Conservation (phyloP, 2,329 filamentous ascomycete species). For the Pseudopyrenochaeta lycopersici region DNA sequence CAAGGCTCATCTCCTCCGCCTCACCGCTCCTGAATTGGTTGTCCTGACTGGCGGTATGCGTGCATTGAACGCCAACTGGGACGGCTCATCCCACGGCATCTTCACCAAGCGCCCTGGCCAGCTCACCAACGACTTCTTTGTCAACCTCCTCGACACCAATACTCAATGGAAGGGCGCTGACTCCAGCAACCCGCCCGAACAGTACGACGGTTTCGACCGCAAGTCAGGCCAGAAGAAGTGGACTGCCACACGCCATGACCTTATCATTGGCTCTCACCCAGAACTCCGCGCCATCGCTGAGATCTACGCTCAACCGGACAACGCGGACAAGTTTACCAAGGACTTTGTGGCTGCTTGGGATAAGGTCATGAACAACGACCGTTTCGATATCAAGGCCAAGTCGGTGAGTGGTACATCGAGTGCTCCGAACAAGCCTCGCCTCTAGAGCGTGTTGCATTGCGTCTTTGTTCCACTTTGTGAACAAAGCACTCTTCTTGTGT, state of each 20-base stretch:
- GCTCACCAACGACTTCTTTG: conserved; percentile 83
- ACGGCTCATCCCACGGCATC: conserved; percentile 72
- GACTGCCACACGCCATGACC: conserved; percentile 73
- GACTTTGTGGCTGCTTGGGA: conserved; percentile 77
- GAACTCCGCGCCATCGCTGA: conserved; percentile 77
- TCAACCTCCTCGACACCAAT: conserved; percentile 76
- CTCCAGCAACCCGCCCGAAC: conserved; percentile 55
- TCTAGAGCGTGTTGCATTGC: conserved; percentile 19
- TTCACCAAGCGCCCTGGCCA: conserved; percentile 73
- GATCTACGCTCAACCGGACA: conserved; percentile 71
- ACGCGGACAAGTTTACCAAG: conserved; percentile 70
- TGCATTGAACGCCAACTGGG: conserved; percentile 73
- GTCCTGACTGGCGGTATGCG: conserved; percentile 78
- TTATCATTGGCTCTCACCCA: conserved; percentile 77
- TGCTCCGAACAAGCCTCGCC: conserved; percentile 35
- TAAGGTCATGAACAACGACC: conserved; percentile 79
- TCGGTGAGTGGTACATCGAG: conserved; percentile 41
- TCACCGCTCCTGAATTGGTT: conserved; percentile 75
- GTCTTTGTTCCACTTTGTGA: conserved; percentile 14
- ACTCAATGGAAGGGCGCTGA: conserved; percentile 70
- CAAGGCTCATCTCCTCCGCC: conserved; percentile 73
- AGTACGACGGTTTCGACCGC: conserved; percentile 71
- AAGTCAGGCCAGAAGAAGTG: conserved; percentile 73
- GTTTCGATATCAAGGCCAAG: conserved; percentile 64
- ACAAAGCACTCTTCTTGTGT: conserved; percentile 17